Percentiles rank a stretch among this genome's conserved stretches.
These are phyloP conservation scores for Yamadazyma takamatsuzukensis DNA, from an alignment of 805 yeast genomes.

Conservation along the genomic window DNA sequence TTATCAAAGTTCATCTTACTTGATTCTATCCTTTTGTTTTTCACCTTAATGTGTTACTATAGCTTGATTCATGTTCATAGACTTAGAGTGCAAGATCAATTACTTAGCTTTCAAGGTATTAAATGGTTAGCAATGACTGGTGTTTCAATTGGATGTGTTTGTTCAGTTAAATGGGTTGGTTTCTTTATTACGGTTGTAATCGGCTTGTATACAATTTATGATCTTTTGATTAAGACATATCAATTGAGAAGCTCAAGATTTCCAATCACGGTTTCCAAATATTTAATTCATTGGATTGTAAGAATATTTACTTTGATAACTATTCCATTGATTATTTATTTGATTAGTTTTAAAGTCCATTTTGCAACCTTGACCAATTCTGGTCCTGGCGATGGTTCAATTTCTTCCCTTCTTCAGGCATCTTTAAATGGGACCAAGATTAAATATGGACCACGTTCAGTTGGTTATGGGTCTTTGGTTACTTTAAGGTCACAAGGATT, in stretches of 20 bases:
- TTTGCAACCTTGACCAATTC: conserved; percentile 70
- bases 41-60: conserved; percentile 55
- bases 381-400: conserved; percentile 92
- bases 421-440: conserved; percentile 69
- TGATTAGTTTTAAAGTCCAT: conserved; percentile 75
- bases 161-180: conserved; percentile 87
- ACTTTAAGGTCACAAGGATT: conserved; percentile 70
- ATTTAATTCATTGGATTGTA: conserved; percentile 65
- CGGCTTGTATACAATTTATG: conserved; percentile 57
- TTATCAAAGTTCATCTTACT: conserved; percentile 85
- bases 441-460: conserved; percentile 61
- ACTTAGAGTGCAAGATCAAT: conserved; percentile 32
- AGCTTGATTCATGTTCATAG: conserved; percentile 46
- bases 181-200: conserved; percentile 59
- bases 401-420: conserved; percentile 87
- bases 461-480: conserved; percentile 58
- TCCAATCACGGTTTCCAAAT: conserved; percentile 18
- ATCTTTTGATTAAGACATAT: conserved; percentile 45
- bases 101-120: conserved; percentile 42
- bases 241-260: conserved; percentile 20
- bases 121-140: conserved; percentile 63
- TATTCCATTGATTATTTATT: conserved; percentile 67
- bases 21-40: conserved; percentile 87
- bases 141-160: conserved; percentile 72
- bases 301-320: conserved; percentile 65